Evolutionary conservation across 495 filamentous ascomycete species (phyloP), one percentile per base, ranked within the genome.

Genomic region (Aspergillus bridgeri): DNA sequence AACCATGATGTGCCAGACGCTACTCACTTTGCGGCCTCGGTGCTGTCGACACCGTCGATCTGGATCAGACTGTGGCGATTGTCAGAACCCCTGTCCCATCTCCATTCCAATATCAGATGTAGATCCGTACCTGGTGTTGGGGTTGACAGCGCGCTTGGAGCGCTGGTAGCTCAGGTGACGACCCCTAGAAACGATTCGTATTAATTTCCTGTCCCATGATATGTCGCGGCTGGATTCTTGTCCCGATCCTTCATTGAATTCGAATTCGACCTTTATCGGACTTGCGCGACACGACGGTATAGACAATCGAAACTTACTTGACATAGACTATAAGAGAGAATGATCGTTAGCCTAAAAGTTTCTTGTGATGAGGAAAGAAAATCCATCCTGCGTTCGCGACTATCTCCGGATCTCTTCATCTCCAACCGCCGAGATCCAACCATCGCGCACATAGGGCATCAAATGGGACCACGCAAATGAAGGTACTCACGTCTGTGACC

Each of bases 111-210:
- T 59, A 49, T 55, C 50, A 57, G 23, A 56, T 55, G 62, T 59
- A 57, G 58, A 56, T 65, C 62, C 50, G 62, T 70, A 75, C 77
- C 75, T 79, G 81, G 89, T 95, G 79, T 85, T 85, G 62, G 90
- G 88, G 81, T 90, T 92, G 71, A 84, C 89, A 75, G 81, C 86
- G 75, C 87, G 86, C 82, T 91, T 89, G 66, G 86, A 85, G 69
- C 92, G 89, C 82, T 93, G 89, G 83, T 95, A 96, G 80, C 88
- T 92, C 71, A 96, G 80, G 83, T 96, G 92, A 71, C 87, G 89
- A 75, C 89, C 90, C 86, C 89, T 94, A 79, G 23, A 62, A 74
- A 62, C 68, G 65, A 65, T 61, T 66, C 64, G 65, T 67, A 69
- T 74, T 72, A 71, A 68, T 57, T 60, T 60, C 63, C 70, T 67